Conservation (phyloP, 768 basidiomycete species). For the Amyloporia xantha region DNA sequence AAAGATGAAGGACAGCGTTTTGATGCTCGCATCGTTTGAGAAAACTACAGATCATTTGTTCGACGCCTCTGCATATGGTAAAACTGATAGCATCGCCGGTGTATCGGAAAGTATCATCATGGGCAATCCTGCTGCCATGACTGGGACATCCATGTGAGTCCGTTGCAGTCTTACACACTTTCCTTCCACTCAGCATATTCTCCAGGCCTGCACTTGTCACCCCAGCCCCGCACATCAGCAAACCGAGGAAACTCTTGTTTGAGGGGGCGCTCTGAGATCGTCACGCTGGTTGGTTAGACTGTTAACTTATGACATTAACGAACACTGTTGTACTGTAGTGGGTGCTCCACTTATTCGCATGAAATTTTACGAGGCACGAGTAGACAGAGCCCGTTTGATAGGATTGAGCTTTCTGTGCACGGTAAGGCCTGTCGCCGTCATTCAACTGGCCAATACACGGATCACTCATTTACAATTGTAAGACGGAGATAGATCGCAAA, state of each 20-base stretch:
- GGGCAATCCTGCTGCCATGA: slow-evolving; percentile 92
- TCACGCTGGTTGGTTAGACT: background rate
- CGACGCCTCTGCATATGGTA: slow-evolving; percentile 94
- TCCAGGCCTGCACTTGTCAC: slow-evolving; percentile 34
- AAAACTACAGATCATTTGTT: slow-evolving; percentile 99
- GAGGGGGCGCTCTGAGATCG: slow-evolving; percentile 28
- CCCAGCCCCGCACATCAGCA: slow-evolving; percentile 29
- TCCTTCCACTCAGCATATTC: slow-evolving; percentile 1
- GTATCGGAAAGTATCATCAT: slow-evolving; percentile 99
- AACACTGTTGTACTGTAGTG: slow-evolving; percentile 1
- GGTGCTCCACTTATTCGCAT: no score
- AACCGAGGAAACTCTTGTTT: slow-evolving; percentile 33
- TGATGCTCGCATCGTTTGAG: slow-evolving; percentile 99
- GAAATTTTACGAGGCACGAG: no score
- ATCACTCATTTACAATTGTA: no score
- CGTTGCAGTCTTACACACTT: background rate
- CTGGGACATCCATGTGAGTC: slow-evolving; percentile 87
- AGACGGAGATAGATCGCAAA: no score
- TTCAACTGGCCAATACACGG: no score
- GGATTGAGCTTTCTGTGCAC: no score
- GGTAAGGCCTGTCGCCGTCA: no score
- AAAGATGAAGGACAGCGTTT: slow-evolving; percentile 98
- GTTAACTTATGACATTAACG: slow-evolving; percentile 3
- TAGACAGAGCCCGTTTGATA: no score
- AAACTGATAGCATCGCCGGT: slow-evolving; percentile 90